phyloP scores from a whole-genome alignment of 1,284 basidiomycete species.

The Puccinia sorghi region DNA sequence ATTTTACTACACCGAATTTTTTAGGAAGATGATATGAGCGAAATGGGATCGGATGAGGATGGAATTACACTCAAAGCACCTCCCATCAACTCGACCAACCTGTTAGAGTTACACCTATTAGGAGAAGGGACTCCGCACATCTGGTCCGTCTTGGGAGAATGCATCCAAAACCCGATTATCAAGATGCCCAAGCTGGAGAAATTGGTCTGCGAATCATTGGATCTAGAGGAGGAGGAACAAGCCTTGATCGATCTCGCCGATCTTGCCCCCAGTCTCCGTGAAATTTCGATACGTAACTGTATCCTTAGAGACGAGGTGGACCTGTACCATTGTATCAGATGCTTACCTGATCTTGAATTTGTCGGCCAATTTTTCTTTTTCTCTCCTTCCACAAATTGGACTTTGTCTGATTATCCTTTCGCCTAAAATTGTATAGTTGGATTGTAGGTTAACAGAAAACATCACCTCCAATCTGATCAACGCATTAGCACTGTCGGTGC shows the following conservation, averaged over 20 bases:
- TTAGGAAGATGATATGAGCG: constrained; percentile 44
- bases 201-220: constrained; percentile 28
- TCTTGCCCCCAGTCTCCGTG: constrained; percentile 26
- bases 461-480: constrained; percentile 47
- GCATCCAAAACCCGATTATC: constrained; percentile 45
- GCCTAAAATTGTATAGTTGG: constrained; percentile 5
- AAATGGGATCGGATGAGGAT: constrained; percentile 30
- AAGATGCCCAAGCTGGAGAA: constrained; percentile 44
- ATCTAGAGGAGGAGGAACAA: constrained; percentile 48
- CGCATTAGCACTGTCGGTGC: constrained; percentile 43
- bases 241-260: constrained; percentile 38
- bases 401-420: constrained; percentile 3
- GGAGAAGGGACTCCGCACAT: constrained; percentile 44
- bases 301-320: constrained; percentile 45
- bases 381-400: not conserved
- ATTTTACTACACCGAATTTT: constrained; percentile 2
- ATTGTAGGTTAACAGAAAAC: constrained; percentile 46
- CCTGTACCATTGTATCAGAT: constrained; percentile 49
- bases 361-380: constrained; percentile 17
- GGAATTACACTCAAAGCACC: constrained; percentile 20
- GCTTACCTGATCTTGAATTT: constrained; percentile 46
- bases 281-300: constrained; percentile 31
- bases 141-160: constrained; percentile 43
- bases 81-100: constrained; percentile 6
- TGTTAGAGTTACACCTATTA: constrained; percentile 30